Percentiles rank a stretch among this genome's conserved stretches.
Evolutionary conservation across 225 moss, liverwort and hornwort genomes (phyloP).

Genomic region (Bryoerythrophyllum caledonicum): DNA sequence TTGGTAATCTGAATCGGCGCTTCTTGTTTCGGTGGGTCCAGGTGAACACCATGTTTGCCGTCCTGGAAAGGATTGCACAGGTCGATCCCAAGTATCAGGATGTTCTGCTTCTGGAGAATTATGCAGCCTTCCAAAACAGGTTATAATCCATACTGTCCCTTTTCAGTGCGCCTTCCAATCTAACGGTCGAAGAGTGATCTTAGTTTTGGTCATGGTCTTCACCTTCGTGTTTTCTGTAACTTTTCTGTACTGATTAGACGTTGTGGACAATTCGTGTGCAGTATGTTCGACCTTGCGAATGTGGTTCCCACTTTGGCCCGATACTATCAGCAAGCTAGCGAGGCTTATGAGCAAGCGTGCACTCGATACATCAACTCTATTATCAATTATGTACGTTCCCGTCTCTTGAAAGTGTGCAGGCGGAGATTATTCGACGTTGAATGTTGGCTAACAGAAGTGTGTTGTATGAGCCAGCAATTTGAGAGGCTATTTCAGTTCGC

Average conservation of each 20-base stretch:
- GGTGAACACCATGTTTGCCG: conserved; percentile 98
- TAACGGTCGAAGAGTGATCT: background rate
- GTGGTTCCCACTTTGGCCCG: conserved; percentile 82
- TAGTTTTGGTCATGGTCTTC: background rate
- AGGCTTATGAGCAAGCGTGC: conserved; percentile 96
- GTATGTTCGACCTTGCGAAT: conserved; percentile 99
- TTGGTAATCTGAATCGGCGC: conserved; percentile 6
- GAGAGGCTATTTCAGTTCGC: conserved; percentile 93
- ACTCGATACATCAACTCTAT: conserved; percentile 92
- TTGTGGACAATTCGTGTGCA: conserved; percentile 35
- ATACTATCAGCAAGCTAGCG: conserved; percentile 98
- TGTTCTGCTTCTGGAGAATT: conserved; percentile 93
- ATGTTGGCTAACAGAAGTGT: conserved; percentile 21
- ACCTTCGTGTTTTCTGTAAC: conserved; percentile 5
- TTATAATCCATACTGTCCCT: conserved; percentile 27
- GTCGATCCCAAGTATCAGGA: conserved; percentile 93
- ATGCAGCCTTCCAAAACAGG: conserved; percentile 99
- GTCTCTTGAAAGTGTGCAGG: background rate
- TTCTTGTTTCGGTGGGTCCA: conserved; percentile 35
- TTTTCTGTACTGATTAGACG: conserved; percentile 18
- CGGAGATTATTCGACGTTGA: conserved; percentile 4
- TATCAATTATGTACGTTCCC: conserved; percentile 80
- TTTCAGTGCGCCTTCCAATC: too few relatives aligned
- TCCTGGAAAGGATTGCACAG: conserved; percentile 88
- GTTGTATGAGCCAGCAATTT: conserved; percentile 83